Evolutionary conservation across 768 basidiomycete species (phyloP).

Genomic region (Russula emetica): DNA sequence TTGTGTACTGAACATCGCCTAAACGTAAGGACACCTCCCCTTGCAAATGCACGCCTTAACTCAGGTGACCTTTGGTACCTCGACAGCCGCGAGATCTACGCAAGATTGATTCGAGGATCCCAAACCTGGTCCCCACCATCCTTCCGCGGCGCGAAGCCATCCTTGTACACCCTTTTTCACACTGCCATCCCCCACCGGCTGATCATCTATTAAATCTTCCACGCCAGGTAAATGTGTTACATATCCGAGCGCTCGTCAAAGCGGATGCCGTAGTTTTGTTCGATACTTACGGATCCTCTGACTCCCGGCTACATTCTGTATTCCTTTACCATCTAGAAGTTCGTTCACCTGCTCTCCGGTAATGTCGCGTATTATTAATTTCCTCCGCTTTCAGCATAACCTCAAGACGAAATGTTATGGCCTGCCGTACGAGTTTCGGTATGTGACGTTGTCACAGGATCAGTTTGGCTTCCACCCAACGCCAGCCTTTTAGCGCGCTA

Average conservation of each 20-base stretch:
- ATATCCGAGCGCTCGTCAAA: slow-evolving; percentile 92
- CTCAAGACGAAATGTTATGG: slow-evolving; percentile 65
- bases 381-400: slow-evolving; percentile 57
- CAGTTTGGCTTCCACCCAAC: slow-evolving; percentile 23
- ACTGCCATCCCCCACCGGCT: neutral
- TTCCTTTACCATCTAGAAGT: slow-evolving; percentile 89
- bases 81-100: slow-evolving; percentile 87
- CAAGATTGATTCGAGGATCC: slow-evolving; percentile 92
- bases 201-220: slow-evolving; percentile 16
- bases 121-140: slow-evolving; percentile 93
- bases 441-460: slow-evolving; percentile 30
- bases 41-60: neutral
- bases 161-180: slow-evolving; percentile 49
- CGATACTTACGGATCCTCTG: slow-evolving; percentile 84
- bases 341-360: slow-evolving; percentile 27
- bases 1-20: slow-evolving; percentile 82
- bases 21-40: slow-evolving; percentile 58
- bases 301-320: slow-evolving; percentile 80
- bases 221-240: slow-evolving; percentile 81
- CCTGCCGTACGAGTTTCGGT: slow-evolving; percentile 88
- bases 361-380: slow-evolving; percentile 12
- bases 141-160: slow-evolving; percentile 84
- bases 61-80: slow-evolving; percentile 27
- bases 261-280: slow-evolving; percentile 89
- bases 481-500: slow-evolving; percentile 58